A percentile compares a stretch with the other conserved stretches of the same genome.
phyloP scores from a whole-genome alignment of 2,329 filamentous ascomycete genomes.

The Aureobasidium vineae region DNA sequence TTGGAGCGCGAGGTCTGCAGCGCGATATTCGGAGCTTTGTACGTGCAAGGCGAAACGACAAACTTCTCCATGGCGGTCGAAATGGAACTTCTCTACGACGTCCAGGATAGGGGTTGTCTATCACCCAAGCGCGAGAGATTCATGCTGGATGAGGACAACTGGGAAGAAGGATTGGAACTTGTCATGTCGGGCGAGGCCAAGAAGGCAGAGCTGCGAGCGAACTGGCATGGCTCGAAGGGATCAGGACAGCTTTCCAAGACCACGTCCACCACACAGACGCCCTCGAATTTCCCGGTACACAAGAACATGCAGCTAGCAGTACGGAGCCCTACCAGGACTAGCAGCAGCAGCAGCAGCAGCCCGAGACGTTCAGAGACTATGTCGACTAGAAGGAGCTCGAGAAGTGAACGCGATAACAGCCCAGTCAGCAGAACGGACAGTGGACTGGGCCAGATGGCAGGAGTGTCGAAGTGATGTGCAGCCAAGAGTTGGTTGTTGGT shows the following conservation, averaged over 20 bases:
- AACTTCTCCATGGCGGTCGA: constrained; percentile 8
- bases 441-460: constrained; percentile 15
- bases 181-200: constrained; percentile 15
- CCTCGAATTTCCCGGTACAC: constrained; percentile 1
- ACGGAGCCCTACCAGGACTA: background rate
- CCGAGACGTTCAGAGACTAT: constrained; percentile 14
- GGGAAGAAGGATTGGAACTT: constrained; percentile 6
- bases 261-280: constrained; percentile 12
- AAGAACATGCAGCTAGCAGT: background rate
- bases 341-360: constrained; percentile 4
- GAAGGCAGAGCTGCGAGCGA: constrained; percentile 4
- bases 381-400: constrained; percentile 20
- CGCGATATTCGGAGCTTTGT: constrained; percentile 17
- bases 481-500: background rate
- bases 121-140: constrained; percentile 8
- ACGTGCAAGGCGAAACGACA: constrained; percentile 12
- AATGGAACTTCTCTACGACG: constrained; percentile 2
- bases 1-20: constrained; percentile 17
- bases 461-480: background rate
- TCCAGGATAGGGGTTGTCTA: background rate
- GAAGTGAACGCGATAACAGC: background rate
- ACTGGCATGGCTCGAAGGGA: constrained; percentile 7
- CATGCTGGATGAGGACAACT: constrained; percentile 5
- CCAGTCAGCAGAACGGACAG: constrained; percentile 19
- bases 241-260: background rate